phyloP scores from a whole-genome alignment of 352 stramenopile genomes.

The Pythium monospermum region DNA sequence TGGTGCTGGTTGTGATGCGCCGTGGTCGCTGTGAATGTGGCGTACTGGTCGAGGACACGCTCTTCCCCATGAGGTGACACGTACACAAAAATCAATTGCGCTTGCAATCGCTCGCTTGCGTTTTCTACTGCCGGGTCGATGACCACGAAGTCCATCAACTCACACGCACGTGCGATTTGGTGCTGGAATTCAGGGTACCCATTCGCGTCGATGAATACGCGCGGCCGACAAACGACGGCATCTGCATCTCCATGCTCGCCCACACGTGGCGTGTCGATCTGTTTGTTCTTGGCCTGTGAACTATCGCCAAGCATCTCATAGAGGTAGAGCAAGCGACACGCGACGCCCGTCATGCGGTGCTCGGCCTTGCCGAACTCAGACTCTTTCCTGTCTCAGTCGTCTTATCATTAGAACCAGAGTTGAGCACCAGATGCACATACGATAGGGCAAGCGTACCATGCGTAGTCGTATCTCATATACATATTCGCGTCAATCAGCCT shows the following conservation, averaged over 20 bases:
- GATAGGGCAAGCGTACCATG: conserved; percentile 35
- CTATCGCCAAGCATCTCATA: conserved; percentile 35
- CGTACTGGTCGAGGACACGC: conserved; percentile 33
- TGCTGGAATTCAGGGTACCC: conserved; percentile 47
- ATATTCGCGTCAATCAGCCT: conserved; percentile 44
- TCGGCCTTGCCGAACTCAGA: conserved; percentile 47
- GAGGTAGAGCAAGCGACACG: conserved; percentile 70
- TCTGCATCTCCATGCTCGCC: not conserved
- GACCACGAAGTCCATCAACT: conserved; percentile 48
- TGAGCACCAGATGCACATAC: too few species aligned
- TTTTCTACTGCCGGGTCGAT: conserved; percentile 13
- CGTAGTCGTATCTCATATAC: conserved; percentile 85
- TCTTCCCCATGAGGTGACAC: conserved; percentile 46
- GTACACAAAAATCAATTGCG: conserved; percentile 55
- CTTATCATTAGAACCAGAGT: too few species aligned
- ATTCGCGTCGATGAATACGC: conserved; percentile 44
- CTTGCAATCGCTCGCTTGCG: conserved; percentile 19
- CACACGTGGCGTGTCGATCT: conserved; percentile 1
- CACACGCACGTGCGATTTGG: conserved; percentile 28
- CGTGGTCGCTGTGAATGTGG: conserved; percentile 35
- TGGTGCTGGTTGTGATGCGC: conserved; percentile 17
- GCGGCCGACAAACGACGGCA: conserved; percentile 3
- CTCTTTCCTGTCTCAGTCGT: conserved; percentile 74
- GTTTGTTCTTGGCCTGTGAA: not conserved
- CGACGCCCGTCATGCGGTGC: conserved; percentile 49